Base-by-base conservation (phyloP, 2,329 filamentous ascomycete genomes). In the Diaporthe ampelina region DNA sequence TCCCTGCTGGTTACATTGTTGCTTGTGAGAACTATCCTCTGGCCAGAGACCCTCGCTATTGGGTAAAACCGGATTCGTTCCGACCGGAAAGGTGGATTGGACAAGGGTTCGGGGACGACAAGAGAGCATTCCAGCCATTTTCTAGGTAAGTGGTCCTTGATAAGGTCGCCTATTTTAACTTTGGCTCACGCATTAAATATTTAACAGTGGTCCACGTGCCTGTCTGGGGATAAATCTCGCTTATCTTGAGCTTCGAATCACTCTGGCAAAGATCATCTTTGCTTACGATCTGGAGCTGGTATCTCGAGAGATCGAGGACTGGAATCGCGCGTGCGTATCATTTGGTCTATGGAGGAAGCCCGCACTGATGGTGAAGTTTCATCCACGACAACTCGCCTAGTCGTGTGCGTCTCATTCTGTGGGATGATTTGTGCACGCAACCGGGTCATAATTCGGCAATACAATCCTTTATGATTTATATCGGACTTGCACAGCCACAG, bases 101-200 rank as follows among this genome's bases (percentile, higher is more conserved):
- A 2, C 45, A 74, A 7, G 71, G 74, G 1, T 26, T 76, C 2
- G 68, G 37, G 8, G 72, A 76, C 13, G 81, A 83, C 72, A 76
- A 77, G 57, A 77, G 72, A 17, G 78, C 76, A 0, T 74, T 82
- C 2, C 79, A 81, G 63, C 81, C 82, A 6, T 83, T 83, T 61
- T 78, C 77, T 13, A 65, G 54, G 21, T 65, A 32, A 32, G 59
- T 29, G 29, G 10, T 45, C 17, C 10, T 13, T 19, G 21, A 17
- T 61, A 4, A 19, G 40, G 13, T 7, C 40, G 15, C 40, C 4
- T 43, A 43, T 17, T 43, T 17, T 43, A 15, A 19, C 3, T 43
- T 32, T 13, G 11, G 35, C 35, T 59, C 4, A 45, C n/a, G 1
- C 21, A 15, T 19, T 24, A 4, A 21, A 15, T 17, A 10, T 48